phyloP scores from a whole-genome alignment of 495 filamentous ascomycete genomes.

The Tuber melanosporum region DNA sequence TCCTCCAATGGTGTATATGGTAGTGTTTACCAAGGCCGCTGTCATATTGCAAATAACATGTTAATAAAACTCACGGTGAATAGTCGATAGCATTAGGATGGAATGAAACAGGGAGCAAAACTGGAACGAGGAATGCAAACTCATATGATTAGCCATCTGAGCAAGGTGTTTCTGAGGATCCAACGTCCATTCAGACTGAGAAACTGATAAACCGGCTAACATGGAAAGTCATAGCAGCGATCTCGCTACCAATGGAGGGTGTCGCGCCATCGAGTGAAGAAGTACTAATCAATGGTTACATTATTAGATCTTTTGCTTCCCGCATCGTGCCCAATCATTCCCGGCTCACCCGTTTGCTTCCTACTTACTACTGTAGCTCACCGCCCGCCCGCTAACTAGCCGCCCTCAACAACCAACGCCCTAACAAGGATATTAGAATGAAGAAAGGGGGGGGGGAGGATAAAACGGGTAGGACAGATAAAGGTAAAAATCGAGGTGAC shows the following conservation, averaged over 20 bases:
- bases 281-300: neutral
- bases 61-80: neutral
- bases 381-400: neutral
- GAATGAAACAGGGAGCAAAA: neutral
- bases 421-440: neutral
- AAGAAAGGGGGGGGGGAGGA: neutral
- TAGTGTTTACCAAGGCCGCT: neutral
- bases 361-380: neutral
- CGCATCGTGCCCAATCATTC: neutral
- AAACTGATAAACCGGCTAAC: neutral
- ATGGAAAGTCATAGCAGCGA: neutral
- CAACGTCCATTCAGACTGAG: neutral
- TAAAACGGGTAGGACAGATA: neutral
- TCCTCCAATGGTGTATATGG: neutral
- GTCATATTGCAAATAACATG: neutral
- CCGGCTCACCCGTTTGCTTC: neutral
- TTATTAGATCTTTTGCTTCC: neutral
- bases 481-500: neutral
- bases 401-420: neutral
- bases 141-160: neutral
- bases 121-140: neutral
- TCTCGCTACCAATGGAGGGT: neutral
- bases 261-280: neutral
- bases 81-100: neutral
- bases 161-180: neutral